phyloP scores from a whole-genome alignment of 805 yeast species.

The Saccharomycopsis javanensis region DNA sequence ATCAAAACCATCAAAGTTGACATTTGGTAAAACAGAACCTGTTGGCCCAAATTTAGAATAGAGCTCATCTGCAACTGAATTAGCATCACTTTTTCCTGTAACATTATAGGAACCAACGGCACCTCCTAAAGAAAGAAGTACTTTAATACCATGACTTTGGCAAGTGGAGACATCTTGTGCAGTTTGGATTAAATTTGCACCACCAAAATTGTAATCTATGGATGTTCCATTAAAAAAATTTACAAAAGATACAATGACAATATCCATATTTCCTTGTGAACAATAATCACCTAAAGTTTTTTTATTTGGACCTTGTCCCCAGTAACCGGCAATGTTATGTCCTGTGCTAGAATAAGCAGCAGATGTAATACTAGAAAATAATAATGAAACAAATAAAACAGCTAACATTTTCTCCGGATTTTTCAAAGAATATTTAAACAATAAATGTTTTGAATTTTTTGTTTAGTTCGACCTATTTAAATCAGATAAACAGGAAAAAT shows the following conservation, averaged over 20 bases:
- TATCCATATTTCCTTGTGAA: conserved; percentile 11
- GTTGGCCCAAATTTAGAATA: conserved; percentile 13
- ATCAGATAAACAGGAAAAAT: not conserved
- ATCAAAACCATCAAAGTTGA: conserved; percentile 85
- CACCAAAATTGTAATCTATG: conserved; percentile 36
- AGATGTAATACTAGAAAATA: not conserved
- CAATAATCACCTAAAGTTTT: conserved; percentile 14
- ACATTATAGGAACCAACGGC: conserved; percentile 53
- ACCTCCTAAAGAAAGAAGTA: conserved; percentile 59
- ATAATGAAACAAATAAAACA: not conserved
- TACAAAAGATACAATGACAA: conserved; percentile 33
- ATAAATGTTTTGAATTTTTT: too few relatives aligned
- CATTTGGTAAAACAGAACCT: conserved; percentile 36
- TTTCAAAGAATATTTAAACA: not conserved
- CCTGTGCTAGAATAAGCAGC: conserved; percentile 10
- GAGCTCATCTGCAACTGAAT: conserved; percentile 4
- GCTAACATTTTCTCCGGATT: not conserved
- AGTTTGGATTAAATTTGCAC: not conserved
- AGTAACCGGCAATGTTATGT: conserved; percentile 52
- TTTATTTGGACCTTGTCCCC: conserved; percentile 59
- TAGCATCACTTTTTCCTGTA: conserved; percentile 5
- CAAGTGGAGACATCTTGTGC: conserved; percentile 66
- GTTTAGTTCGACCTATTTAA: too few relatives aligned
- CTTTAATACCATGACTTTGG: conserved; percentile 69
- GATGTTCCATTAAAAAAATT: conserved; percentile 2